A percentile compares a stretch with the other conserved stretches of the same genome.
Conservation (phyloP, 2,329 filamentous ascomycete species). For the Coccinonectria pachysandricola region DNA sequence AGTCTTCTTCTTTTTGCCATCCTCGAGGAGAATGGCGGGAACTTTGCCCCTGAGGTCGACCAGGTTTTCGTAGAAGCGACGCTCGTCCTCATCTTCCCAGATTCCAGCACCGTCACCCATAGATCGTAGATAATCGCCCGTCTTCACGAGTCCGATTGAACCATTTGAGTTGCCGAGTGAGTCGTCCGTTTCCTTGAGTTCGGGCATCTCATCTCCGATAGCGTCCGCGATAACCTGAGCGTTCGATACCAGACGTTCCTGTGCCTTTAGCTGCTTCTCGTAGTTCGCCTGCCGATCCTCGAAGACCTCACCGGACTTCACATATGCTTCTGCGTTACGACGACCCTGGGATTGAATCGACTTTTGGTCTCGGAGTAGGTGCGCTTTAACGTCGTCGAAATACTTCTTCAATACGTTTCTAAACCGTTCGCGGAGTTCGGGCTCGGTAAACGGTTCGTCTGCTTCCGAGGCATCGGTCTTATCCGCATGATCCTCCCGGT, state of each 20-base stretch:
- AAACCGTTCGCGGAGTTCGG: conserved; percentile 77
- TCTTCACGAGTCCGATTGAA: conserved; percentile 86
- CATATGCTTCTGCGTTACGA: conserved; percentile 94
- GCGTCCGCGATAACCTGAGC: conserved; percentile 85
- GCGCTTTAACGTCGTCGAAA: conserved; percentile 83
- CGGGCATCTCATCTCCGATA: conserved; percentile 85
- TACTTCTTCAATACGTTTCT: conserved; percentile 77
- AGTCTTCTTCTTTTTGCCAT: conserved; percentile 84
- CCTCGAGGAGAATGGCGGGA: conserved; percentile 84
- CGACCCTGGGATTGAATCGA: conserved; percentile 76
- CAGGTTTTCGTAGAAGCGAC: conserved; percentile 94
- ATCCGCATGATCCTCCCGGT: conserved; percentile 30
- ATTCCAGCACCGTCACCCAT: conserved; percentile 88
- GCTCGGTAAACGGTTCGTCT: conserved; percentile 64
- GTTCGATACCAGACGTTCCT: conserved; percentile 83
- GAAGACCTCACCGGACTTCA: conserved; percentile 96
- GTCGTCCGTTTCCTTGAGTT: conserved; percentile 75
- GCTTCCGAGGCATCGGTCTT: conserved; percentile 28
- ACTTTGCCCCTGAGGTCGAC: conserved; percentile 94
- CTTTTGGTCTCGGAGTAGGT: conserved; percentile 86
- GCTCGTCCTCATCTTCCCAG: conserved; percentile 97
- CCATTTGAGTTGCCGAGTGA: conserved; percentile 55
- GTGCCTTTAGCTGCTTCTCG: conserved; percentile 83
- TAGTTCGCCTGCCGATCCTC: conserved; percentile 94
- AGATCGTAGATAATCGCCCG: conserved; percentile 82